Conservation (phyloP, 257 asterid species). For the Agastache rugosa region DNA sequence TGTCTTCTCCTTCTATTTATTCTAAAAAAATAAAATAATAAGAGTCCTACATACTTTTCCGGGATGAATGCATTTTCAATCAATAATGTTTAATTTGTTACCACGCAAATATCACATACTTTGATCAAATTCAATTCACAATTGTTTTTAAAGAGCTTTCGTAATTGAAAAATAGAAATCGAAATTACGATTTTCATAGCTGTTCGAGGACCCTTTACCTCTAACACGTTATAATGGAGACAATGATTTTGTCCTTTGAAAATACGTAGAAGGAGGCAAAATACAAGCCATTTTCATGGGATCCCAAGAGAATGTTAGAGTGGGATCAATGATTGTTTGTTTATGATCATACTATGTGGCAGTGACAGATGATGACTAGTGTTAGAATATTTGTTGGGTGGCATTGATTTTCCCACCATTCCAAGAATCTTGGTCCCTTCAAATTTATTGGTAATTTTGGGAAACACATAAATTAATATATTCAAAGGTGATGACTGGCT, state of each 20-base stretch:
- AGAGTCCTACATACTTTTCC: too few relatives aligned
- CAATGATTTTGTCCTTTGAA: constrained; percentile 33
- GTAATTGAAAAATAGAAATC: not conserved
- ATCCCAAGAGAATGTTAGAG: constrained; percentile 57
- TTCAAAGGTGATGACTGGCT: constrained; percentile 12
- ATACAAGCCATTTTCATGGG: constrained; percentile 49
- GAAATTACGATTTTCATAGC: not conserved
- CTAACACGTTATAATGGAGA: not conserved
- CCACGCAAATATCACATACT: too few relatives aligned
- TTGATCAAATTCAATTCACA: not conserved
- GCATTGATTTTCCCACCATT: constrained; percentile 59
- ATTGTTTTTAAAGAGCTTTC: not conserved
- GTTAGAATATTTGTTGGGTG: constrained; percentile 61
- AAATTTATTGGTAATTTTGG: not conserved
- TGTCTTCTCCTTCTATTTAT: not conserved
- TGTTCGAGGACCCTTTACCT: not conserved
- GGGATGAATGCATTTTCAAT: too few relatives aligned
- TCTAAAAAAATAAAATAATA: too few relatives aligned
- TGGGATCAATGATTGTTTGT: constrained; percentile 60
- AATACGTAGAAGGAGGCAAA: constrained; percentile 28
- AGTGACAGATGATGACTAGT: constrained; percentile 47
- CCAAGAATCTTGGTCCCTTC: constrained; percentile 47
- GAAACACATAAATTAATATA: not conserved
- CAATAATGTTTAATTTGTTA: too few relatives aligned
- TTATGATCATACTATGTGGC: constrained; percentile 36